Conservation (phyloP, 176 grass and related monocot species). For the Guadua angustifolia region DNA sequence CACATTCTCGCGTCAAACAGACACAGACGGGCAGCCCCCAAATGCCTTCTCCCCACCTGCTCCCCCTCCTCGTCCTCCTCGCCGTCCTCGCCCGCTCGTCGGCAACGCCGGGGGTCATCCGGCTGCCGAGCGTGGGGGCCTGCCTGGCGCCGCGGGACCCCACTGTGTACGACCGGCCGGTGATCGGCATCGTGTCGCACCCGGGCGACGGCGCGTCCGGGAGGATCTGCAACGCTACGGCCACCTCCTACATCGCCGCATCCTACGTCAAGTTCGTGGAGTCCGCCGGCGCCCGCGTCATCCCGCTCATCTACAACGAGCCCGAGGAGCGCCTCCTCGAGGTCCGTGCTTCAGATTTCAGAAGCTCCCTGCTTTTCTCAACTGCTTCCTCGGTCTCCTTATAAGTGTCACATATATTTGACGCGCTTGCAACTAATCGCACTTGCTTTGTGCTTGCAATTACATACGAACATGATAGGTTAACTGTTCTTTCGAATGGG, state of each 20-base stretch:
- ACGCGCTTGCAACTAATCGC: not conserved
- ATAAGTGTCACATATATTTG: no score
- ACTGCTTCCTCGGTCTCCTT: not conserved
- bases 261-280: constrained; percentile 98
- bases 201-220: constrained; percentile 55
- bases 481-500: not conserved
- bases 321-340: constrained; percentile 63
- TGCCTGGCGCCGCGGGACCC: constrained; percentile 56
- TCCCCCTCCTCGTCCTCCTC: constrained; percentile 21
- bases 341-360: constrained; percentile 23
- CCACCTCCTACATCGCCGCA: constrained; percentile 57
- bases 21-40: not conserved
- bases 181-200: constrained; percentile 57
- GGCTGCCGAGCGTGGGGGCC: not conserved
- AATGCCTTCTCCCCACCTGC: constrained; percentile 41
- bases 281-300: constrained; percentile 72
- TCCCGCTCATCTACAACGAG: constrained; percentile 91
- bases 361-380: not conserved
- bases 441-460: not conserved
- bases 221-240: constrained; percentile 55
- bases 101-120: constrained; percentile 41
- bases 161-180: constrained; percentile 63
- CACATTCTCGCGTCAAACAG: not conserved
- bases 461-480: not conserved
- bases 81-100: constrained; percentile 5